These are phyloP conservation scores for Aeschynomene evenia DNA, from an alignment of 306 rosid species.

Conservation along the genomic window DNA sequence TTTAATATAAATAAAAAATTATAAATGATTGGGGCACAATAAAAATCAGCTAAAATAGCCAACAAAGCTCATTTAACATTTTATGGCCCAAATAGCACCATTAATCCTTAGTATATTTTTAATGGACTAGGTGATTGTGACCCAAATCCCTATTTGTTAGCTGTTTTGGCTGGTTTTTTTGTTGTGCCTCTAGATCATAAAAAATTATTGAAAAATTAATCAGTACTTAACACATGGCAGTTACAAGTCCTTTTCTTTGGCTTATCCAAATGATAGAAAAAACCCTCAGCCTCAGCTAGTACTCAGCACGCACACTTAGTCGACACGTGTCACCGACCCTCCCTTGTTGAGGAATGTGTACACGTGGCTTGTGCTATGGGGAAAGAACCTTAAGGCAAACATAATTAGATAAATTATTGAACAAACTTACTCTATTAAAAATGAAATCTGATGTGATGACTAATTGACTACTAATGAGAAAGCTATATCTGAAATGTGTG, in stretches of 20 bases:
- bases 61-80: no score
- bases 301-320: background rate
- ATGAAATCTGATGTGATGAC: background rate
- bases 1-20: no score
- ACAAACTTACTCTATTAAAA: background rate
- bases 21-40: no score
- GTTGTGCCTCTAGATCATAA: no score
- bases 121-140: no score
- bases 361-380: slow-evolving; percentile 45
- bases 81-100: no score
- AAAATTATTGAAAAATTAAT: no score
- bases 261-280: background rate
- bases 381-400: slow-evolving; percentile 8
- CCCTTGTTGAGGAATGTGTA: background rate
- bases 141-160: no score
- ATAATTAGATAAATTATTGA: background rate
- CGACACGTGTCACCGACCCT: slow-evolving; percentile 46
- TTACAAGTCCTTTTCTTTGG: background rate
- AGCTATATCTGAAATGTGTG: background rate
- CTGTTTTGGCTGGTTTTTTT: no score
- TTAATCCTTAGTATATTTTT: no score
- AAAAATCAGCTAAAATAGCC: no score
- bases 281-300: background rate
- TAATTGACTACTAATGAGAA: no score
- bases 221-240: background rate